A percentile compares a stretch with the other conserved stretches of the same genome.
Evolutionary conservation across 208 protist genomes (phyloP).

Genomic region (Trypanosoma congolense): DNA sequence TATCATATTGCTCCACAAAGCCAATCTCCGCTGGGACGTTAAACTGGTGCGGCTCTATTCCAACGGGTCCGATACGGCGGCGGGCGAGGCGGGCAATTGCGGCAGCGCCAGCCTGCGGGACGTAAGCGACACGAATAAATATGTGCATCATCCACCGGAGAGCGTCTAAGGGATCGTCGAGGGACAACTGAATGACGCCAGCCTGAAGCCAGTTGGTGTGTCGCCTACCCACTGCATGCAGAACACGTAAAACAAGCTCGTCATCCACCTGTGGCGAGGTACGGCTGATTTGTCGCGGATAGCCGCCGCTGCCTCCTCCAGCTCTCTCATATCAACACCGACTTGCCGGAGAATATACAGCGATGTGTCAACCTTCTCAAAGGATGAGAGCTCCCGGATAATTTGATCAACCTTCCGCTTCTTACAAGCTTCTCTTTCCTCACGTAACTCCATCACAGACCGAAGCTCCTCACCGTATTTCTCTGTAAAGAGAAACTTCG

Average conservation of each 20-base stretch:
- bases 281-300: slow-evolving; percentile 15
- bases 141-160: slow-evolving; percentile 62
- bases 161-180: slow-evolving; percentile 8
- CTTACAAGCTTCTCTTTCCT: slow-evolving; percentile 22
- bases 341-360: slow-evolving; percentile 41
- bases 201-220: slow-evolving; percentile 73
- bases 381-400: slow-evolving; percentile 46
- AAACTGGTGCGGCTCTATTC: slow-evolving; percentile 49
- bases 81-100: slow-evolving; percentile 74
- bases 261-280: slow-evolving; percentile 31
- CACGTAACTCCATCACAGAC: slow-evolving; percentile 31
- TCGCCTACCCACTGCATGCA: slow-evolving; percentile 42
- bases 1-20: slow-evolving; percentile 86
- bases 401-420: slow-evolving; percentile 26
- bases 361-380: slow-evolving; percentile 41
- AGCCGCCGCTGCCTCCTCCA: slow-evolving; percentile 30
- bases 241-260: slow-evolving; percentile 27
- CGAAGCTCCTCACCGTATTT: slow-evolving; percentile 50
- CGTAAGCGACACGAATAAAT: slow-evolving; percentile 77
- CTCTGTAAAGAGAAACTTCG: slow-evolving; percentile 38
- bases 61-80: slow-evolving; percentile 71
- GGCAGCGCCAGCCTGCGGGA: slow-evolving; percentile 74
- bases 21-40: slow-evolving; percentile 80
- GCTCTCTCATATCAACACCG: slow-evolving; percentile 35
- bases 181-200: slow-evolving; percentile 38